These are phyloP conservation scores for Xylaria bambusicola DNA, from an alignment of 495 filamentous ascomycete genomes.

Conservation along the genomic window DNA sequence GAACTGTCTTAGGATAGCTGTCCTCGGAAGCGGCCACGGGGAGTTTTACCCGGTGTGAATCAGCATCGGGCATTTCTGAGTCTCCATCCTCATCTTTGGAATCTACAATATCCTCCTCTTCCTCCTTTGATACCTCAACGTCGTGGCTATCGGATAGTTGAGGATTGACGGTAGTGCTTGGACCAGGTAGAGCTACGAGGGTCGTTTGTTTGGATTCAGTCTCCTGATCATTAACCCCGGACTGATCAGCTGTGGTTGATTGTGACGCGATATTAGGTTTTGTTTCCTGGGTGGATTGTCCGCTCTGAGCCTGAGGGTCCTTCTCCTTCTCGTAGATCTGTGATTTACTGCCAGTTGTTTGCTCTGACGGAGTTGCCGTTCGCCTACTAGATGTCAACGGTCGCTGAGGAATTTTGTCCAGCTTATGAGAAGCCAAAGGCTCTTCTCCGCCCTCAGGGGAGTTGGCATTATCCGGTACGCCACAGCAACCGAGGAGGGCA, in stretches of 20 bases:
- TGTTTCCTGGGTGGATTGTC: conserved; percentile 29
- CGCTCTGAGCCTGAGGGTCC: conserved; percentile 29
- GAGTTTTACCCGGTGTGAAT: conserved; percentile 30
- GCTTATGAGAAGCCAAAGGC: conserved; percentile 65
- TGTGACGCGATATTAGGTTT: conserved; percentile 48
- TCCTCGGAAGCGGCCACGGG: conserved; percentile 41
- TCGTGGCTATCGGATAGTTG: conserved; percentile 35
- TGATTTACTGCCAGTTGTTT: conserved; percentile 55
- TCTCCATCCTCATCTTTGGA: conserved; percentile 57
- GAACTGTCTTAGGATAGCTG: conserved; percentile 50
- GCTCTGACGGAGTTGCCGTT: conserved; percentile 54
- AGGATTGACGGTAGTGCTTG: conserved; percentile 48
- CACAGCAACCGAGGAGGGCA: conserved; percentile 79
- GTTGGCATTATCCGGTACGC: conserved; percentile 64
- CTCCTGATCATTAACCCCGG: conserved; percentile 44
- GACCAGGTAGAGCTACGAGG: conserved; percentile 38
- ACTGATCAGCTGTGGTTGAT: conserved; percentile 45
- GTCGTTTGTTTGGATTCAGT: conserved; percentile 51
- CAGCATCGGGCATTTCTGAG: conserved; percentile 63
- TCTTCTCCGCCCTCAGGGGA: conserved; percentile 62
- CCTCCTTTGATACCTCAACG: conserved; percentile 24
- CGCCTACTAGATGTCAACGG: conserved; percentile 57
- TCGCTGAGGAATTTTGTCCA: conserved; percentile 54
- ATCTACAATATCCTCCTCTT: conserved; percentile 22
- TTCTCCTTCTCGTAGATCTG: conserved; percentile 49